phyloP scores from a whole-genome alignment of 2,329 filamentous ascomycete genomes.

The Dothideomycetes sp. region DNA sequence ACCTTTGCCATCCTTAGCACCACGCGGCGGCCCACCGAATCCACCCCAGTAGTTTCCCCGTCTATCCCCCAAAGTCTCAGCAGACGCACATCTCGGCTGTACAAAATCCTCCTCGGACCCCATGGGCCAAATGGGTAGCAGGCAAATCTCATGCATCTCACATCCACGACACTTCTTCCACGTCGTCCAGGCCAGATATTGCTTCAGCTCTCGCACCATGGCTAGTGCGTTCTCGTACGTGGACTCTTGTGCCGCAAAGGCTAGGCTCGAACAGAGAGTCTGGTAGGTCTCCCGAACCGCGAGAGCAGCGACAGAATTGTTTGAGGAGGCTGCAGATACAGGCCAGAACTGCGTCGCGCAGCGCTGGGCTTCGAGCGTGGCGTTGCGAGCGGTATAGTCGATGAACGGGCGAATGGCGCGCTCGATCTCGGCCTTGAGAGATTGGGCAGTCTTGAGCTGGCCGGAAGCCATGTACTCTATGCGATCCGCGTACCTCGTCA shows the following conservation, averaged over 20 bases:
- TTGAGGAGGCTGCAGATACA: conserved; percentile 9
- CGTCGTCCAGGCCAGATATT: conserved; percentile 45
- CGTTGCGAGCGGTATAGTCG: conserved; percentile 24
- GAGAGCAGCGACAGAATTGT: conserved; percentile 15
- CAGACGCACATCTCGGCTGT: conserved; percentile 30
- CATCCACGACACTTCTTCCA: conserved; percentile 50
- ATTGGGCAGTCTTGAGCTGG: conserved; percentile 11
- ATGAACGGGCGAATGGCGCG: conserved; percentile 27
- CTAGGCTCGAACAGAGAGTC: conserved; percentile 24
- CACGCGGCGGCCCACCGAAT: conserved; percentile 6
- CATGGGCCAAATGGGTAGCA: conserved; percentile 55
- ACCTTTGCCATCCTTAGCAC: neutral
- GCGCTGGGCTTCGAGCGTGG: conserved; percentile 29
- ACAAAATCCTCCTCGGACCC: conserved; percentile 45
- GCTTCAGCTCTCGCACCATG: conserved; percentile 30
- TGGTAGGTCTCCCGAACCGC: conserved; percentile 20
- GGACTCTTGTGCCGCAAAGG: conserved; percentile 13
- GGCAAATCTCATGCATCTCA: conserved; percentile 42
- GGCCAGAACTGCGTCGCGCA: conserved; percentile 38
- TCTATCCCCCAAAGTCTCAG: conserved; percentile 15
- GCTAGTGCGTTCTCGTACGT: conserved; percentile 17
- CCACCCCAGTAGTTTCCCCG: conserved; percentile 14
- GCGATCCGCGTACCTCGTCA: conserved; percentile 49
- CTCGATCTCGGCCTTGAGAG: conserved; percentile 18
- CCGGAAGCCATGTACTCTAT: conserved; percentile 30